Evolutionary conservation across 495 filamentous ascomycete genomes (phyloP).

Genomic region (Aspergillus indologenus): DNA sequence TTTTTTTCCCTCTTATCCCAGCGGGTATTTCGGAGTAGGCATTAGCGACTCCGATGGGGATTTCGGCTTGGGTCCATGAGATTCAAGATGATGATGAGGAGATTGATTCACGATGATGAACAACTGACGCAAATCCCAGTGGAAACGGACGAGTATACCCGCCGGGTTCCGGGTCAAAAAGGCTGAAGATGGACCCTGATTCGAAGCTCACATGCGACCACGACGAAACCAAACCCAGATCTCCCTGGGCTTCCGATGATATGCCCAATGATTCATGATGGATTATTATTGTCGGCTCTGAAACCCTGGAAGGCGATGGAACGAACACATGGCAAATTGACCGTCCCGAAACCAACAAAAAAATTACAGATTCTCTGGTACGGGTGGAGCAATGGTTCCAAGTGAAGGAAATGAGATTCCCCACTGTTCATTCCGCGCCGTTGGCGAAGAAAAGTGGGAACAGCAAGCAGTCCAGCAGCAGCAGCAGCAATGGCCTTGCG

Average conservation of each 20-base stretch:
- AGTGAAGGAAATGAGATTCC: constrained; percentile 21
- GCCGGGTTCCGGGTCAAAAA: background rate
- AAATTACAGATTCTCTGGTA: constrained; percentile 7
- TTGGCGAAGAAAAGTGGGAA: constrained; percentile 13
- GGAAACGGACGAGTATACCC: background rate
- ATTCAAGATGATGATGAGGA: background rate
- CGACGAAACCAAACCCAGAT: background rate
- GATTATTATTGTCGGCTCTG: background rate
- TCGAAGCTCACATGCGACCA: background rate
- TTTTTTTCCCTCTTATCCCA: background rate
- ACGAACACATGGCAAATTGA: constrained; percentile 11
- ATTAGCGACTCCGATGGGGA: background rate
- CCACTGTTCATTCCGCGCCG: constrained; percentile 26
- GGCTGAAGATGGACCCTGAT: background rate
- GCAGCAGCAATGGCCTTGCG: background rate
- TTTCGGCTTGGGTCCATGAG: background rate
- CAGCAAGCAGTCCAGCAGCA: background rate
- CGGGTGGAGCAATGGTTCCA: constrained; percentile 14
- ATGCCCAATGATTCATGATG: background rate
- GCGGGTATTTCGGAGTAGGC: background rate
- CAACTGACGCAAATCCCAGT: constrained; percentile 1
- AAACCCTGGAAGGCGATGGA: background rate
- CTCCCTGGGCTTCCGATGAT: background rate
- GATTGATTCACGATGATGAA: background rate
- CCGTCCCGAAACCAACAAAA: constrained; percentile 4